phyloP scores from a whole-genome alignment of 495 filamentous ascomycete species.

The Aspergillus cristatus region DNA sequence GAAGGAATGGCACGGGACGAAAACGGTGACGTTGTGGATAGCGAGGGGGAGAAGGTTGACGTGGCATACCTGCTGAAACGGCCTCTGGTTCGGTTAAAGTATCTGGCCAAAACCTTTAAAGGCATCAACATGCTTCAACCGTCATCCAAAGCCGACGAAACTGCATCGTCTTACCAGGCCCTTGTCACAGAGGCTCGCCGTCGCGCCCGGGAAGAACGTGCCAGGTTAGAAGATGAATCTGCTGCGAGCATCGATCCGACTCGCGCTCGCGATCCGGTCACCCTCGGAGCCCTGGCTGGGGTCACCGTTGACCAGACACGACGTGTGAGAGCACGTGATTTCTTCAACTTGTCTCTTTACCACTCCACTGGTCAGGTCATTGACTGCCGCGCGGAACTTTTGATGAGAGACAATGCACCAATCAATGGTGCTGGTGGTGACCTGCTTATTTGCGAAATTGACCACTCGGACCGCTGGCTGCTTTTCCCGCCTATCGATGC shows the following conservation, averaged over 20 bases:
- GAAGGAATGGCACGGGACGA: slow-evolving; percentile 66
- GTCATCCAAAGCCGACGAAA: slow-evolving; percentile 47
- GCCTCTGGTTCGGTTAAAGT: slow-evolving; percentile 80
- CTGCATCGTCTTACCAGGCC: slow-evolving; percentile 52
- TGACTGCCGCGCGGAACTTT: slow-evolving; percentile 79
- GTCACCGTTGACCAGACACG: slow-evolving; percentile 63
- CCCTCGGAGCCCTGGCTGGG: slow-evolving; percentile 55
- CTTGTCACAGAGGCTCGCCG: slow-evolving; percentile 68
- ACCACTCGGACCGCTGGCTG: slow-evolving; percentile 66
- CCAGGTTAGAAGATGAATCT: slow-evolving; percentile 82
- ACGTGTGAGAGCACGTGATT: slow-evolving; percentile 78
- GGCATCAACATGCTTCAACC: slow-evolving; percentile 49
- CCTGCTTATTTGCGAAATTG: slow-evolving; percentile 82
- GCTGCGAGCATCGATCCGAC: slow-evolving; percentile 75
- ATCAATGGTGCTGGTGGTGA: slow-evolving; percentile 57
- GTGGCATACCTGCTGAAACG: slow-evolving; percentile 89
- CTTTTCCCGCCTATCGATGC: slow-evolving; percentile 76
- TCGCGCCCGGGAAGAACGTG: slow-evolving; percentile 75
- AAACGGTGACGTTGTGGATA: slow-evolving; percentile 66
- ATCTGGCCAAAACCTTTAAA: slow-evolving; percentile 76
- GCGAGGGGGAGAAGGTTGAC: slow-evolving; percentile 82
- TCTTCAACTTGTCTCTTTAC: slow-evolving; percentile 73
- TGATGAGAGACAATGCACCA: slow-evolving; percentile 67
- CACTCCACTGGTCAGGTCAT: slow-evolving; percentile 87
- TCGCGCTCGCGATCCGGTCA: slow-evolving; percentile 67